Percentiles rank a stretch among this genome's conserved stretches.
These are phyloP conservation scores for Hemileia vastatrix DNA, from an alignment of 1,284 basidiomycete genomes.

Conservation along the genomic window DNA sequence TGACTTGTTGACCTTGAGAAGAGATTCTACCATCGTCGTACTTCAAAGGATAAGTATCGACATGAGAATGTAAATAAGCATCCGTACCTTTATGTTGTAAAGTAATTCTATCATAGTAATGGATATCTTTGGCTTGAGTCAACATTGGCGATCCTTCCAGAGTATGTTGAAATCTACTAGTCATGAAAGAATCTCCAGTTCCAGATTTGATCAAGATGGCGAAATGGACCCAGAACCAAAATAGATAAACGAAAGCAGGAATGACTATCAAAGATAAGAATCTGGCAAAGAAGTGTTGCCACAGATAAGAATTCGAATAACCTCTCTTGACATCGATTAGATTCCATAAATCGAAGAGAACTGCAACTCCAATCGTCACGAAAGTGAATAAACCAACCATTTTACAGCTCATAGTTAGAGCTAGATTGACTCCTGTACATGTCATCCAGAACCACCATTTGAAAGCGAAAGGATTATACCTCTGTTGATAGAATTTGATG, in stretches of 20 bases:
- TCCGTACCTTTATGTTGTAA: slow-evolving; percentile 38
- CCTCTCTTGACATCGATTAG: slow-evolving; percentile 40
- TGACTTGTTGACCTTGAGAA: slow-evolving; percentile 42
- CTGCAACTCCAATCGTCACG: slow-evolving; percentile 37
- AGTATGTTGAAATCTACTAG: slow-evolving; percentile 39
- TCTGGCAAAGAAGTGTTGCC: slow-evolving; percentile 38
- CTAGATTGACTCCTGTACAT: slow-evolving; percentile 37
- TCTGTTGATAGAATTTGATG: slow-evolving; percentile 40
- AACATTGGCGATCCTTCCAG: slow-evolving; percentile 39
- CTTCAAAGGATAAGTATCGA: slow-evolving; percentile 36
- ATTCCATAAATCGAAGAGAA: slow-evolving; percentile 39
- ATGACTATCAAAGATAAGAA: slow-evolving; percentile 36
- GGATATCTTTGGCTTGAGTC: slow-evolving; percentile 32
- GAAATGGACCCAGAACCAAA: slow-evolving; percentile 44
- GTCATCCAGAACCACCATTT: slow-evolving; percentile 41
- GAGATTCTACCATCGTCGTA: slow-evolving; percentile 45
- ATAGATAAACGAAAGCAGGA: slow-evolving; percentile 38
- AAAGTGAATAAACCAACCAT: slow-evolving; percentile 43
- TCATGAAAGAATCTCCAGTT: slow-evolving; percentile 41
- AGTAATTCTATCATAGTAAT: slow-evolving; percentile 38
- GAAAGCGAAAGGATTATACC: slow-evolving; percentile 35
- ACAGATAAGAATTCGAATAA: slow-evolving; percentile 28
- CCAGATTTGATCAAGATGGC: slow-evolving; percentile 39
- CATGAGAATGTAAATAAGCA: slow-evolving; percentile 38
- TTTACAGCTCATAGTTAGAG: slow-evolving; percentile 43